Evolutionary conservation across 1,284 basidiomycete species (phyloP), one percentile per base, ranked within the genome.

Genomic region (Leccinum solheimii): DNA sequence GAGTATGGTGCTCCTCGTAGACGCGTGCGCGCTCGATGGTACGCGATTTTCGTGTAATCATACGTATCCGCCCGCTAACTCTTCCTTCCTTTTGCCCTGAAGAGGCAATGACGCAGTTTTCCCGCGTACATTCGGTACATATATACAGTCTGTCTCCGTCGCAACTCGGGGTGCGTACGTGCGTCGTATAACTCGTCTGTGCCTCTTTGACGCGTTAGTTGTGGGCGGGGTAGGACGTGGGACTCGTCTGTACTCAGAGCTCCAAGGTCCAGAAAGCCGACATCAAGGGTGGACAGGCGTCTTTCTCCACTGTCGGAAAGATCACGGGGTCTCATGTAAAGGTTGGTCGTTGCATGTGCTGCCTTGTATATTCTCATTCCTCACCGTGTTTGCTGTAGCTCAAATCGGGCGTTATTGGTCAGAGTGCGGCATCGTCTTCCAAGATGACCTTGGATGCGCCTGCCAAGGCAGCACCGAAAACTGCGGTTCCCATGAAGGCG

Each of bases 121-220:
- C 69, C 1, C 78, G 77, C 27, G 67, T 89, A 27, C 69, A 80
- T 64, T 82, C 82, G 1, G 76, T 85, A 16, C 84, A 89, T 66
- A 72, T 92, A 3, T 90, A 92, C 69, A 84, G 87, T 66, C 68
- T 92, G 30, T 85, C 89, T 2, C 83, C 87, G 1, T 81, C 84
- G 1, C 80, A 79, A 6, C 70, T 91, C 50, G 78, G 75, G 51
- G 90, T 89, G 71, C 55, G 85, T 78, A 27, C 13, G 8, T 19
- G 11, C n/a, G 0, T 8, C 23, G 3, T 45, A 6, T 23, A 11
- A 13, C 48, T 8, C 14, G 48, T 9, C 23, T 23, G 21, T 16
- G 48, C 5, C 3, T 26, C 16, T 8, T 26, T 27, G 21, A 54
- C 14, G 1, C 1, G 19, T 57, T 67, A 26, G 64, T 53, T 10